These are phyloP conservation scores for Cyberlindnera xishuangbannaensis DNA, from an alignment of 805 yeast species.

Conservation along the genomic window DNA sequence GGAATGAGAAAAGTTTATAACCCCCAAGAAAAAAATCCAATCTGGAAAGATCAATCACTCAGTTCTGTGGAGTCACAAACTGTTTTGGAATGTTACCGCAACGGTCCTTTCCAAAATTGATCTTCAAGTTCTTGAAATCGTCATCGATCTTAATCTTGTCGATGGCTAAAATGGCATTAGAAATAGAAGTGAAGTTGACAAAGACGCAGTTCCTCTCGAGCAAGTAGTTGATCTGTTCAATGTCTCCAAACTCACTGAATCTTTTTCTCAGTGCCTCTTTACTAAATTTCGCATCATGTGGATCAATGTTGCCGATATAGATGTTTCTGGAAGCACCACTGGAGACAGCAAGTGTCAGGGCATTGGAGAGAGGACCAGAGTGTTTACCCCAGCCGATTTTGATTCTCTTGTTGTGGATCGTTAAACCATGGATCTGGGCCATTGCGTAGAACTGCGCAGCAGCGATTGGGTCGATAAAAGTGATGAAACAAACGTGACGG, in stretches of 20 bases:
- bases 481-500: constrained; percentile 88
- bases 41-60: no score
- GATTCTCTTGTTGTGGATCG: constrained; percentile 79
- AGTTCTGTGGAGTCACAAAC: no score
- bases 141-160: constrained; percentile 80
- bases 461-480: constrained; percentile 93
- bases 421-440: constrained; percentile 84
- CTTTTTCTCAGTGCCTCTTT: constrained; percentile 61
- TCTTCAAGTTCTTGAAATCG: constrained; percentile 65
- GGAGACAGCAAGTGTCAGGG: constrained; percentile 82
- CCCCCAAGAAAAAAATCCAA: no score
- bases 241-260: constrained; percentile 82
- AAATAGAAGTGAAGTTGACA: constrained; percentile 53
- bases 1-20: no score
- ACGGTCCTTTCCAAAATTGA: constrained; percentile 90
- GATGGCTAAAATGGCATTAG: constrained; percentile 86
- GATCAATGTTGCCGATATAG: constrained; percentile 71
- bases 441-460: constrained; percentile 97
- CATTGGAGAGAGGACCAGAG: constrained; percentile 85
- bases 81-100: constrained; percentile 93
- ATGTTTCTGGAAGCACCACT: constrained; percentile 94
- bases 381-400: constrained; percentile 98
- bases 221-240: constrained; percentile 88
- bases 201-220: constrained; percentile 38
- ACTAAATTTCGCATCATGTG: constrained; percentile 32